Conservation (phyloP, 192 early-diverging fungal species). For the Jimgerdemannia lactiflua region DNA sequence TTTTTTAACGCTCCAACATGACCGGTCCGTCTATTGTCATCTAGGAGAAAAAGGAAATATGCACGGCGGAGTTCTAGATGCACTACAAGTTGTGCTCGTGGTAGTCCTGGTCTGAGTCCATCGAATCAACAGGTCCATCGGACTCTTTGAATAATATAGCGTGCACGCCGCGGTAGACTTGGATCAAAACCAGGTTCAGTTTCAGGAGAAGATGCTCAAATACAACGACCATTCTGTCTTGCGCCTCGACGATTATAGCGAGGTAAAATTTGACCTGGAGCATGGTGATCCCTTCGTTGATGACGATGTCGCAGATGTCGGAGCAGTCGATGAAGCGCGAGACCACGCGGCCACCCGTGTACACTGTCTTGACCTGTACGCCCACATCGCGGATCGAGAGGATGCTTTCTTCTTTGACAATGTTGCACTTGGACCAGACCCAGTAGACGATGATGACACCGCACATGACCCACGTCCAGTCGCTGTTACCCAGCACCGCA, state of each 20-base stretch:
- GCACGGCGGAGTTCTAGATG: no score
- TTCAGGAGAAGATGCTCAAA: constrained; percentile 58
- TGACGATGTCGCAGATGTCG: constrained; percentile 64
- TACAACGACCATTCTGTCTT: constrained; percentile 62
- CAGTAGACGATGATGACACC: no score
- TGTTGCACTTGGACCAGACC: no score
- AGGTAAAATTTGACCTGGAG: constrained; percentile 71
- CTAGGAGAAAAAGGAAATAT: constrained; percentile 8
- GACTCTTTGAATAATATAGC: constrained; percentile 44
- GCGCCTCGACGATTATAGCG: constrained; percentile 60
- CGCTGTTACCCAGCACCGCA: no score
- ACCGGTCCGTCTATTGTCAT: constrained; percentile 22
- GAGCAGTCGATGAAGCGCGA: constrained; percentile 62
- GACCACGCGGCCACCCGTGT: constrained; percentile 41
- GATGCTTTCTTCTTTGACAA: constrained; percentile 45
- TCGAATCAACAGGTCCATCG: not conserved
- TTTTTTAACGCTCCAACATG: constrained; percentile 11
- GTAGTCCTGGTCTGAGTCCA: no score
- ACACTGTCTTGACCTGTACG: constrained; percentile 59
- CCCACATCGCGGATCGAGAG: constrained; percentile 68
- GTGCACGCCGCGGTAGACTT: constrained; percentile 50
- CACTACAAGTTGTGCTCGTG: no score
- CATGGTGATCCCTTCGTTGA: constrained; percentile 77
- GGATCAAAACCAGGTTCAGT: constrained; percentile 39
- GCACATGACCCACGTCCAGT: no score